Conservation (phyloP, 2,329 filamentous ascomycete genomes). For the Zopfia rhizophila region DNA sequence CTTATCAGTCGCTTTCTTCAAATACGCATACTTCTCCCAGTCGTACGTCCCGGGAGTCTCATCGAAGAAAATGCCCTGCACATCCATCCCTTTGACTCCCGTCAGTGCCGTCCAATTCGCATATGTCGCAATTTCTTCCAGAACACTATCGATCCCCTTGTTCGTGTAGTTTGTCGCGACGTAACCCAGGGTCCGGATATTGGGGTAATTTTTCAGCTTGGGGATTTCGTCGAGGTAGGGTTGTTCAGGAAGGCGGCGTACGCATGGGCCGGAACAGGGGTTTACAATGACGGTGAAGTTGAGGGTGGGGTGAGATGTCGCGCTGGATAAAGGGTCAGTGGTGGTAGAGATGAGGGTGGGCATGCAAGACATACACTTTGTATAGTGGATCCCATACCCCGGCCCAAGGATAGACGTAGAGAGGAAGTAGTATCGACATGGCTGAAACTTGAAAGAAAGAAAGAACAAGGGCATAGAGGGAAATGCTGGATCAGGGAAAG, state of each 20-base stretch:
- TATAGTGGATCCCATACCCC: slow-evolving; percentile 62
- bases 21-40: slow-evolving; percentile 31
- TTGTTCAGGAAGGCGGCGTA: slow-evolving; percentile 38
- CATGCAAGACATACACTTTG: slow-evolving; percentile 51
- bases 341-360: not conserved
- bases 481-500: slow-evolving; percentile 9
- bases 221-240: slow-evolving; percentile 53
- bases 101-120: slow-evolving; percentile 55
- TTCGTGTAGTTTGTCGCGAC: slow-evolving; percentile 62
- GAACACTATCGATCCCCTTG: slow-evolving; percentile 35
- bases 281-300: slow-evolving; percentile 66
- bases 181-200: slow-evolving; percentile 63
- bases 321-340: slow-evolving; percentile 24
- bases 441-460: not conserved
- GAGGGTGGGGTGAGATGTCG: slow-evolving; percentile 49
- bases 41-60: slow-evolving; percentile 56
- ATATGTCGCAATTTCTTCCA: slow-evolving; percentile 60
- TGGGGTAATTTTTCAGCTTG: slow-evolving; percentile 54
- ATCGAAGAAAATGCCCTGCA: slow-evolving; percentile 65
- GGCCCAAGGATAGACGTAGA: slow-evolving; percentile 62
- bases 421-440: slow-evolving; percentile 59
- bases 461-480: slow-evolving; percentile 1
- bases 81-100: slow-evolving; percentile 52
- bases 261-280: slow-evolving; percentile 53
- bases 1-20: slow-evolving; percentile 30